Evolutionary conservation across 768 basidiomycete genomes (phyloP).

Genomic region (Hortiboletus campestris): DNA sequence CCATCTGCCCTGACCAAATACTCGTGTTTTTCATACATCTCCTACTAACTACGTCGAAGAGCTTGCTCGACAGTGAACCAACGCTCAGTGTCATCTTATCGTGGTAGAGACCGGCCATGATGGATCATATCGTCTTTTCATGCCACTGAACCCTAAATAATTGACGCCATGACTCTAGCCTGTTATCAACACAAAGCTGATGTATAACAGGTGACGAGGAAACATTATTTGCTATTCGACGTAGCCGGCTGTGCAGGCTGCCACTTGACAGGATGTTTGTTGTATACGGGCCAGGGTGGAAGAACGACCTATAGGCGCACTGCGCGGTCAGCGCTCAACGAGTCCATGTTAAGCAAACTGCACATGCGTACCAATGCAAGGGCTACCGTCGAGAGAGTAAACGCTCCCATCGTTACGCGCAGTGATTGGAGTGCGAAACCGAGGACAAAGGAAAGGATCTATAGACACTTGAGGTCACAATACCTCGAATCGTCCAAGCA

Average conservation of each 20-base stretch:
- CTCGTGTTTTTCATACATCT: neutral
- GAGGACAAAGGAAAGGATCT: conserved; percentile 31
- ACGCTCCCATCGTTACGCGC: conserved; percentile 23
- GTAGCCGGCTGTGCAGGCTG: conserved; percentile 16
- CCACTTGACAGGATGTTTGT: conserved; percentile 24
- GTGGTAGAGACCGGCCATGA: too few species aligned
- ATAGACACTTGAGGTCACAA: neutral
- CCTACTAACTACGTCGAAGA: neutral
- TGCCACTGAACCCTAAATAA: neutral
- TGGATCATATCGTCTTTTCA: neutral
- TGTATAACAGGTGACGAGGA: neutral
- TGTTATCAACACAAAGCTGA: neutral
- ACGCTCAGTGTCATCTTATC: too few species aligned
- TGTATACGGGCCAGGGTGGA: conserved; percentile 63
- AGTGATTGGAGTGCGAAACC: conserved; percentile 31
- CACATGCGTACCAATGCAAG: conserved; percentile 20
- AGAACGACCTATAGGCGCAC: conserved; percentile 45
- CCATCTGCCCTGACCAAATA: too few species aligned
- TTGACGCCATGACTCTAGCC: too few species aligned
- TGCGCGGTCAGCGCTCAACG: neutral
- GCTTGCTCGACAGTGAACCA: too few species aligned
- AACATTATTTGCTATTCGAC: conserved; percentile 23
- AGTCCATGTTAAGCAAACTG: too few species aligned
- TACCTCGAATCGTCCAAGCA: neutral
- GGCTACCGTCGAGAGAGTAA: conserved; percentile 18